Evolutionary conservation across 805 yeast genomes (phyloP).

Genomic region (Candida stauntonica): DNA sequence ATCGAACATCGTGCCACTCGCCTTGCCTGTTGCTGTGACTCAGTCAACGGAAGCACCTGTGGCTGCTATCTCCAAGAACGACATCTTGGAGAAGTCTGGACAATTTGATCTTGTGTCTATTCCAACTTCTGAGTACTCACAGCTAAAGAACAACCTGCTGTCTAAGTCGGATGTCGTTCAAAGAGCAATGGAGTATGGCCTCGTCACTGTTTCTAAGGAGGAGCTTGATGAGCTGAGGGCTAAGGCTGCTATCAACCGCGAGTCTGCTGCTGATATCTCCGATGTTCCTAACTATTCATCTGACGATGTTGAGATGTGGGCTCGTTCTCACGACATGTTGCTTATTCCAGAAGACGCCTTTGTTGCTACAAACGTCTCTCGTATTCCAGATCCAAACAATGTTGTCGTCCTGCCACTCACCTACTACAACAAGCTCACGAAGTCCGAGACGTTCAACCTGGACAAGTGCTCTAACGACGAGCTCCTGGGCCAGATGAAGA

Average conservation of each 20-base stretch:
- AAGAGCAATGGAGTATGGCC: slow-evolving; percentile 31
- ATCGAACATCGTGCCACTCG: slow-evolving; percentile 3
- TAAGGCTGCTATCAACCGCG: slow-evolving; percentile 19
- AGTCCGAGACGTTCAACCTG: slow-evolving; percentile 39
- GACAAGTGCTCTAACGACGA: slow-evolving; percentile 43
- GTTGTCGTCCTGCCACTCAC: slow-evolving; percentile 62
- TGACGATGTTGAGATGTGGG: slow-evolving; percentile 26
- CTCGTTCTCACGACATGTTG: slow-evolving; percentile 43
- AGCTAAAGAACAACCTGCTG: slow-evolving; percentile 8
- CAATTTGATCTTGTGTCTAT: slow-evolving; percentile 31
- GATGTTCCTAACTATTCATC: slow-evolving; percentile 3
- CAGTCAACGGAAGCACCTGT: background rate
- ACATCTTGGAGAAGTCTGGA: slow-evolving; percentile 14
- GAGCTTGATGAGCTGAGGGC: slow-evolving; percentile 29
- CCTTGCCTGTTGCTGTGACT: slow-evolving; percentile 5
- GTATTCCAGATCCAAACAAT: slow-evolving; percentile 48
- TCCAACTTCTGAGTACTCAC: slow-evolving; percentile 8
- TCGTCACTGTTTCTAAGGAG: slow-evolving; percentile 33
- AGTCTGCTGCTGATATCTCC: background rate
- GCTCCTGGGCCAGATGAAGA: slow-evolving; percentile 41
- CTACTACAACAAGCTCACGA: slow-evolving; percentile 55
- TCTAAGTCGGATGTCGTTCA: slow-evolving; percentile 17
- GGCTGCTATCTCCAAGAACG: slow-evolving; percentile 8
- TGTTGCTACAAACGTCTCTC: slow-evolving; percentile 57
- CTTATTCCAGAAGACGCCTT: slow-evolving; percentile 56